These are phyloP conservation scores for Metschnikowia similis DNA, from an alignment of 805 yeast species.

Conservation along the genomic window DNA sequence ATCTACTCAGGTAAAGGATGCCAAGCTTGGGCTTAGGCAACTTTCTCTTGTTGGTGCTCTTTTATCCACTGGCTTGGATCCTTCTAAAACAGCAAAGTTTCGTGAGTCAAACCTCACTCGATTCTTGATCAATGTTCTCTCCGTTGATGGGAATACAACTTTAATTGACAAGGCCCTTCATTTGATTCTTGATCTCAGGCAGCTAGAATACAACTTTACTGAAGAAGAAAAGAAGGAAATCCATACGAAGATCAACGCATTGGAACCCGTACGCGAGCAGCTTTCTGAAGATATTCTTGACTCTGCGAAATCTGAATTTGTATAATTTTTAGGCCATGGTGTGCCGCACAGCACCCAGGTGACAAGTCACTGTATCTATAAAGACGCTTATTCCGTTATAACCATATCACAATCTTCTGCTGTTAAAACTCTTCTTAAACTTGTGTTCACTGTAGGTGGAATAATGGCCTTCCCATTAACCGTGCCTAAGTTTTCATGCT, in stretches of 20 bases:
- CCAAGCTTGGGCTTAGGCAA: constrained; percentile 48
- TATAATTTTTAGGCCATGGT: not conserved
- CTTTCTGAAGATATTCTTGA: constrained; percentile 53
- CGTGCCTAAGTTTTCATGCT: constrained; percentile 21
- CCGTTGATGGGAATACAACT: constrained; percentile 38
- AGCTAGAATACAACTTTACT: constrained; percentile 41
- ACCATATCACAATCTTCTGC: constrained; percentile 44
- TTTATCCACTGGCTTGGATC: constrained; percentile 47
- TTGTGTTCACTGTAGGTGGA: constrained; percentile 47
- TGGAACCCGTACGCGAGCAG: constrained; percentile 43
- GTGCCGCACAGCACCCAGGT: not conserved
- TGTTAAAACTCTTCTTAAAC: constrained; percentile 45
- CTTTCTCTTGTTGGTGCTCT: constrained; percentile 59
- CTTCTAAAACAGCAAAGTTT: constrained; percentile 38
- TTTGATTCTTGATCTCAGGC: constrained; percentile 44
- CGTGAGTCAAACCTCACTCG: constrained; percentile 29
- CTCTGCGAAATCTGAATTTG: constrained; percentile 43
- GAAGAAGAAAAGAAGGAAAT: constrained; percentile 39
- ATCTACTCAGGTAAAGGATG: constrained; percentile 17
- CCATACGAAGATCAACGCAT: constrained; percentile 29
- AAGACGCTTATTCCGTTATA: constrained; percentile 24
- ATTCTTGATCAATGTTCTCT: constrained; percentile 29
- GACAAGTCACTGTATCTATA: not conserved
- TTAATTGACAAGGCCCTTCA: constrained; percentile 56
- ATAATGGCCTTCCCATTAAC: constrained; percentile 44